Evolutionary conservation across 306 rosid species (phyloP).

Genomic region (Vicia sativa): DNA sequence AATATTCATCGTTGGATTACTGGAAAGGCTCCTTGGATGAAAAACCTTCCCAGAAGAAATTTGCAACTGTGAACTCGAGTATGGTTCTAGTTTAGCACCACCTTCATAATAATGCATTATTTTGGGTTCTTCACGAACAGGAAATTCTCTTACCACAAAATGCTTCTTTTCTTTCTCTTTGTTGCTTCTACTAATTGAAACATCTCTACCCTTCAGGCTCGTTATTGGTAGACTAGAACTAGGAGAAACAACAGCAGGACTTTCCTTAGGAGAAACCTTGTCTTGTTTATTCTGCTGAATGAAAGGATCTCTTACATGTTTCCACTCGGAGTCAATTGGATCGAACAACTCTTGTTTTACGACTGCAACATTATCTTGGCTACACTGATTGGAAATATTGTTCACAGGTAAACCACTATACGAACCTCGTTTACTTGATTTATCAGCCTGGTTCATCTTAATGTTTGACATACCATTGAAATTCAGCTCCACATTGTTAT

Average conservation of each 20-base stretch:
- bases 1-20: slow-evolving; percentile 36
- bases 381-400: slow-evolving; percentile 2
- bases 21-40: slow-evolving; percentile 41
- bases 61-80: not conserved
- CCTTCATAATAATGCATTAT: slow-evolving; percentile 43
- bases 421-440: slow-evolving; percentile 44
- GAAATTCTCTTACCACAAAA: slow-evolving; percentile 48
- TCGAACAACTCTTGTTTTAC: slow-evolving; percentile 25
- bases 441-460: slow-evolving; percentile 42
- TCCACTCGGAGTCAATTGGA: slow-evolving; percentile 49
- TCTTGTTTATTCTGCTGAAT: slow-evolving; percentile 49
- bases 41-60: slow-evolving; percentile 32
- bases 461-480: slow-evolving; percentile 73
- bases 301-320: slow-evolving; percentile 40
- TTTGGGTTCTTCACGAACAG: slow-evolving; percentile 53
- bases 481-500: slow-evolving; percentile 54
- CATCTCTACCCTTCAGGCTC: slow-evolving; percentile 90
- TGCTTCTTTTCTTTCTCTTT: slow-evolving; percentile 43
- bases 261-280: slow-evolving; percentile 47
- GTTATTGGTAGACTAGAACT: slow-evolving; percentile 64
- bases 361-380: slow-evolving; percentile 6
- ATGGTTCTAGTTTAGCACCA: slow-evolving; percentile 37
- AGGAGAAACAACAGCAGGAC: slow-evolving; percentile 36
- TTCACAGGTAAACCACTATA: slow-evolving; percentile 46
- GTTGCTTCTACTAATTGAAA: slow-evolving; percentile 66